Evolutionary conservation across 352 stramenopile species (phyloP).

Genomic region (Globisporangium ultimum): DNA sequence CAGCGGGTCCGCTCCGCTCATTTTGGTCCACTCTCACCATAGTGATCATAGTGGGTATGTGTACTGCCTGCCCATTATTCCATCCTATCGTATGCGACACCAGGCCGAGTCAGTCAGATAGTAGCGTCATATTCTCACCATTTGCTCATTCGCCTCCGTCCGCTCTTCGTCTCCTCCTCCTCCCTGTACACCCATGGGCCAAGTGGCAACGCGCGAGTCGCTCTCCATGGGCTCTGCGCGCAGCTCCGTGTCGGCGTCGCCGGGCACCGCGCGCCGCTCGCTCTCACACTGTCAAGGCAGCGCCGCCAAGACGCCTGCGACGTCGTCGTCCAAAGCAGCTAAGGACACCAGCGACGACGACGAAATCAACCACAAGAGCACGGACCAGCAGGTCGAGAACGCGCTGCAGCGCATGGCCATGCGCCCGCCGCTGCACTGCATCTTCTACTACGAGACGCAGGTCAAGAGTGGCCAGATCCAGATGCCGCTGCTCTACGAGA

Average conservation of each 20-base stretch:
- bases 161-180: neutral
- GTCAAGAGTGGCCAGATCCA: slow-evolving; percentile 45
- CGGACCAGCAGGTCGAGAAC: slow-evolving; percentile 4
- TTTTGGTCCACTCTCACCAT: no score
- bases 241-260: slow-evolving; percentile 2
- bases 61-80: no score
- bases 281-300: neutral
- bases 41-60: no score
- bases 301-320: neutral
- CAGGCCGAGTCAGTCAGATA: no score
- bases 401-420: slow-evolving; percentile 23
- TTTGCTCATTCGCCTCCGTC: neutral
- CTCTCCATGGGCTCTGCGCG: slow-evolving; percentile 2
- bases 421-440: slow-evolving; percentile 56
- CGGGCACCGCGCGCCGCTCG: neutral
- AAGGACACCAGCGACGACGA: neutral
- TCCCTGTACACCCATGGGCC: slow-evolving; percentile 6
- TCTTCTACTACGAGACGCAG: slow-evolving; percentile 66
- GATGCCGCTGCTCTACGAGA: slow-evolving; percentile 69
- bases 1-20: no score
- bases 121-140: no score
- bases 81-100: no score
- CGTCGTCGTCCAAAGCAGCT: no score
- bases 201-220: slow-evolving; percentile 5
- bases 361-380: neutral